Evolutionary conservation across 2,329 filamentous ascomycete genomes (phyloP).

Genomic region (Cyclaneusma minus): DNA sequence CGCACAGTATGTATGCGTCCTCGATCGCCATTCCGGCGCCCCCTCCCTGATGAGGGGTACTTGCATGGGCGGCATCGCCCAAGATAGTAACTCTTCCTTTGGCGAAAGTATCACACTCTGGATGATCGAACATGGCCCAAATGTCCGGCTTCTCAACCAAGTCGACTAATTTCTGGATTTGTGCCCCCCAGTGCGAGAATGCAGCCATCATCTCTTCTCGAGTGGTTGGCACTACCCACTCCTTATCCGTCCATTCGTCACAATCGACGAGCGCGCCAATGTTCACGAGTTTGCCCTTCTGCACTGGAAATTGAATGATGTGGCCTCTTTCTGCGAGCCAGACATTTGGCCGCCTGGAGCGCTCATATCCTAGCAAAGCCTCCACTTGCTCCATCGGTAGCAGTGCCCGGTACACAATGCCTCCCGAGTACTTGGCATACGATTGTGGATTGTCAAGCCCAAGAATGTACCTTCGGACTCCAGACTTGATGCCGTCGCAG

Average conservation of each 20-base stretch:
- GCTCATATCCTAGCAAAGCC: conserved; percentile 28
- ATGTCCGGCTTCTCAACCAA: conserved; percentile 33
- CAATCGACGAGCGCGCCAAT: conserved; percentile 30
- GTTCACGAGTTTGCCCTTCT: conserved; percentile 35
- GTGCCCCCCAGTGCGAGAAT: conserved; percentile 25
- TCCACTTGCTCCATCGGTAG: conserved; percentile 38
- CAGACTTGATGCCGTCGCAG: conserved; percentile 47
- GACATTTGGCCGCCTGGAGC: conserved; percentile 32
- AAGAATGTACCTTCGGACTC: conserved; percentile 32
- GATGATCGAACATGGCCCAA: conserved; percentile 40
- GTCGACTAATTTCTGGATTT: conserved; percentile 1
- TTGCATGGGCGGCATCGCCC: conserved; percentile 41
- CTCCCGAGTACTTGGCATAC: conserved; percentile 33
- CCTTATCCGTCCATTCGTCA: conserved; percentile 23
- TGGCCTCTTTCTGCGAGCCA: conserved; percentile 40
- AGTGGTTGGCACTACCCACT: conserved; percentile 24
- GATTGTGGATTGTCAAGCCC: conserved; percentile 27
- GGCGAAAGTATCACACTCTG: conserved; percentile 28
- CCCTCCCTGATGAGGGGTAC: conserved; percentile 36
- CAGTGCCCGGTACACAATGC: conserved; percentile 44
- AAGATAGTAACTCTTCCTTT: conserved; percentile 29
- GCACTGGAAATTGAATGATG: conserved; percentile 42
- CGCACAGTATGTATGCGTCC: conserved; percentile 30
- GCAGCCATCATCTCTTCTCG: conserved; percentile 24
- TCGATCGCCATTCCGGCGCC: conserved; percentile 41